These are phyloP conservation scores for Seminavis robusta DNA, from an alignment of 108 stramenopile species.

Conservation along the genomic window DNA sequence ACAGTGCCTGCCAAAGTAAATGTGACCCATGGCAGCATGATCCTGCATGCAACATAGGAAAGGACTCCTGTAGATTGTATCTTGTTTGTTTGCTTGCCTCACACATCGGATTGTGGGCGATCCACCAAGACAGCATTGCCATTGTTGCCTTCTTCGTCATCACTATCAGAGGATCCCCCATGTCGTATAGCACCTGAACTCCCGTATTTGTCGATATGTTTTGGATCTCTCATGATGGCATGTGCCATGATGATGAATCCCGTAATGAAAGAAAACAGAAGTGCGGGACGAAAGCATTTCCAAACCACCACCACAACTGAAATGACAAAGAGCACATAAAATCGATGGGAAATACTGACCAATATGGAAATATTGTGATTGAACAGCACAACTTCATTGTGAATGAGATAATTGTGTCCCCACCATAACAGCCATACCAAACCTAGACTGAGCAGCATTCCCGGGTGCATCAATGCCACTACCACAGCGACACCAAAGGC, in stretches of 20 bases:
- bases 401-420: conserved; percentile 54
- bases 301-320: conserved; percentile 62
- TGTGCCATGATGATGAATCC: conserved; percentile 59
- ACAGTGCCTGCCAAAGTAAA: too few relatives aligned
- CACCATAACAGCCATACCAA: conserved; percentile 63
- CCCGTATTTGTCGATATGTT: conserved; percentile 50
- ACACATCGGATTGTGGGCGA: too few relatives aligned
- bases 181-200: conserved; percentile 3
- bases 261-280: conserved; percentile 55
- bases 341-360: conserved; percentile 59
- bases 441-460: conserved; percentile 66
- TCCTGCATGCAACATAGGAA: too few relatives aligned
- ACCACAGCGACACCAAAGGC: conserved; percentile 61
- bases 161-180: too few relatives aligned
- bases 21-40: too few relatives aligned
- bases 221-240: conserved; percentile 80
- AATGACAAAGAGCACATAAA: conserved; percentile 45
- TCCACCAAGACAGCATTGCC: too few relatives aligned
- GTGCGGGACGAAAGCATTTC: conserved; percentile 67
- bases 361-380: conserved; percentile 61
- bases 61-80: too few relatives aligned
- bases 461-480: conserved; percentile 79
- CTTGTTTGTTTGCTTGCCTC: too few relatives aligned
- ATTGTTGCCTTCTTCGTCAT: conserved; percentile 30
- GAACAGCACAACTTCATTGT: conserved; percentile 60